These are phyloP conservation scores for Ascosphaera aggregata DNA, from an alignment of 2,329 filamentous ascomycete species.

Conservation along the genomic window DNA sequence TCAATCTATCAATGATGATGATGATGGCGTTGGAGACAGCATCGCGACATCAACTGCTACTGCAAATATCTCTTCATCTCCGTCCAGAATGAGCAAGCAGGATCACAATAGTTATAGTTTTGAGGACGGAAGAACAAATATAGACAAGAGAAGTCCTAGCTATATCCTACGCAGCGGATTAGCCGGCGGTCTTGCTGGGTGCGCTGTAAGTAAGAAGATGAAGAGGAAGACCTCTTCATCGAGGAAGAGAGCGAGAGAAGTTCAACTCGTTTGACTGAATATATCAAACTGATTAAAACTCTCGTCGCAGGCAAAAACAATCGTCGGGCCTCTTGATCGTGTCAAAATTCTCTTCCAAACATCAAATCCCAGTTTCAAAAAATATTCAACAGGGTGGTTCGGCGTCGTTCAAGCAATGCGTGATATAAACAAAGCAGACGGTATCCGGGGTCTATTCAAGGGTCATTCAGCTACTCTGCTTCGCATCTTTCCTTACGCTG, in stretches of 20 bases:
- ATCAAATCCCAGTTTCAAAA: slow-evolving; percentile 77
- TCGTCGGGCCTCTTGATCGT: slow-evolving; percentile 85
- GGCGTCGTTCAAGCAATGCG: slow-evolving; percentile 63
- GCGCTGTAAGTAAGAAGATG: slow-evolving; percentile 44
- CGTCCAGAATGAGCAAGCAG: too few relatives aligned
- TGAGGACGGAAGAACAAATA: slow-evolving; percentile 16
- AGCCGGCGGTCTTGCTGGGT: slow-evolving; percentile 77
- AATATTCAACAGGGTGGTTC: slow-evolving; percentile 75
- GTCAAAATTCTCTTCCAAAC: slow-evolving; percentile 98
- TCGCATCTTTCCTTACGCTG: slow-evolving; percentile 90
- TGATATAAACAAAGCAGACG: slow-evolving; percentile 59
- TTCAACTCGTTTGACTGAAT: background rate
- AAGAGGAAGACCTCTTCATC: too few relatives aligned
- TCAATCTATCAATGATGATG: too few relatives aligned
- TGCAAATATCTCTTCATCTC: too few relatives aligned
- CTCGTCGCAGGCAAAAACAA: slow-evolving; percentile 61
- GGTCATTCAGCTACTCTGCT: slow-evolving; percentile 87
- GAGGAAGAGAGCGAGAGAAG: too few relatives aligned
- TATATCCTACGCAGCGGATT: slow-evolving; percentile 67
- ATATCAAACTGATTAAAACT: background rate
- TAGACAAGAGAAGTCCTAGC: slow-evolving; percentile 51
- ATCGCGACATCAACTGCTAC: too few relatives aligned
- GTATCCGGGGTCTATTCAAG: slow-evolving; percentile 56
- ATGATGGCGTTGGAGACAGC: too few relatives aligned
- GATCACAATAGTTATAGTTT: slow-evolving; percentile 1